Base-by-base conservation (phyloP, 2,329 filamentous ascomycete genomes). In the Tolypocladium cylindrosporum region DNA sequence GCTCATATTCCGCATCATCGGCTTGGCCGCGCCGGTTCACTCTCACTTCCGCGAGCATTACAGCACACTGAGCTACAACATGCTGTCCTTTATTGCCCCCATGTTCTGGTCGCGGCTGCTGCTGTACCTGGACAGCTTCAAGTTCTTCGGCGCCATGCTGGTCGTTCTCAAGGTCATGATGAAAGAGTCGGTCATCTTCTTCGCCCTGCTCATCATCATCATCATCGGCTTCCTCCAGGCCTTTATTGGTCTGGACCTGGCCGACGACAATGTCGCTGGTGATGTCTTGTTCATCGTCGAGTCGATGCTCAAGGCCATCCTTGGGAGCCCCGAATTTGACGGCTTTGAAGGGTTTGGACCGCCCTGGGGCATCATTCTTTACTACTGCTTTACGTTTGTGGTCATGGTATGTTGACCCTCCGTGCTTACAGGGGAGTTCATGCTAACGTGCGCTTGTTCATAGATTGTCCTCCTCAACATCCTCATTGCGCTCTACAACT, bases 141-240 rank as follows among this genome's bases (percentile, higher is more conserved):
- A 90, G 57, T 99, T 99, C 78, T 99, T 99, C 67, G 94, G 94
- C 31, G 91, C 93, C 55, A 99, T 99, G 94, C 83, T 99, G 1
- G 93, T 99, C 2, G 92, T 99, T 2, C 79, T 99, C 51, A 96
- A 97, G 71, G 89, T 92, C 55, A 92, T 93, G 89, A 92, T 93
- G 88, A 91, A 90, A 68, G 89, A 93, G 72, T 95, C 90, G 0
- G 79, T 97, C 65, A 97, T 97, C 63, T 99, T 99, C 79, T 99
- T 99, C 68, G 91, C 92, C 1, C 79, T 99, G 21, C 80, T 99
- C 11, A 77, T 89, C 55, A 86, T 97, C 56, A 87, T 99, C 59
- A 80, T 96, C 59, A 71, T 93, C 40, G 90, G 86, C 13, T 99
- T 99, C 74, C 79, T 97, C 58, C 94, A 99, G 74, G 91, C 90